phyloP scores from a whole-genome alignment of 441 rosid genomes.

The Aleurites moluccanus region DNA sequence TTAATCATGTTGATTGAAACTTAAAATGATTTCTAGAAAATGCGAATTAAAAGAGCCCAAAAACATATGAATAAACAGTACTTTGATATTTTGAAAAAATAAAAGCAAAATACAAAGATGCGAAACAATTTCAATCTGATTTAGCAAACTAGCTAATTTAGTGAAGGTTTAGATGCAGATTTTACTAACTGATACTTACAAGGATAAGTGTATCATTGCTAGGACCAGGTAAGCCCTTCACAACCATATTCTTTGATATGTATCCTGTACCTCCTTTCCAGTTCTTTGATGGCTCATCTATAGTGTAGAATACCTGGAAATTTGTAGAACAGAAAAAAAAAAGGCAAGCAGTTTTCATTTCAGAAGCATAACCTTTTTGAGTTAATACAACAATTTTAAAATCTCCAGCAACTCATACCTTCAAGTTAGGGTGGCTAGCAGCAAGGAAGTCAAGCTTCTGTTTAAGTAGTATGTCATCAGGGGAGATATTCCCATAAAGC shows the following conservation, averaged over 20 bases:
- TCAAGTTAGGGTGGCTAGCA: slow-evolving; percentile 78
- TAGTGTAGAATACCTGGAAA: slow-evolving; percentile 75
- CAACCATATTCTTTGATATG: slow-evolving; percentile 72
- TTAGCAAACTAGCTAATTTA: background rate
- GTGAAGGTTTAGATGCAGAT: slow-evolving; percentile 7
- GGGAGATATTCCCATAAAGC: slow-evolving; percentile 88
- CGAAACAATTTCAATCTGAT: background rate
- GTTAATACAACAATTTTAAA: background rate
- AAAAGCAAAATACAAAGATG: background rate
- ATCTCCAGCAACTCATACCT: slow-evolving; percentile 42
- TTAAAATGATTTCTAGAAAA: background rate
- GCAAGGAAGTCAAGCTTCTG: slow-evolving; percentile 87
- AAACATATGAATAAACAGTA: background rate
- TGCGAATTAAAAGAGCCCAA: background rate
- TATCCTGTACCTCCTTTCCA: slow-evolving; percentile 97
- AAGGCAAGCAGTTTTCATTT: slow-evolving; percentile 4
- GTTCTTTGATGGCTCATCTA: slow-evolving; percentile 76
- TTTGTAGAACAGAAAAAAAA: slow-evolving; percentile 9
- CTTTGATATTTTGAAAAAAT: background rate
- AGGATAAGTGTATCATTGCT: slow-evolving; percentile 78
- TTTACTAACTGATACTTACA: slow-evolving; percentile 44
- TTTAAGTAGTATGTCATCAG: slow-evolving; percentile 89
- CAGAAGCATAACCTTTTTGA: background rate
- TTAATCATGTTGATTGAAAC: background rate
- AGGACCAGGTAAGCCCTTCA: slow-evolving; percentile 85